These are phyloP conservation scores for Helminthosporium solani DNA, from an alignment of 2,329 filamentous ascomycete species.

Conservation along the genomic window DNA sequence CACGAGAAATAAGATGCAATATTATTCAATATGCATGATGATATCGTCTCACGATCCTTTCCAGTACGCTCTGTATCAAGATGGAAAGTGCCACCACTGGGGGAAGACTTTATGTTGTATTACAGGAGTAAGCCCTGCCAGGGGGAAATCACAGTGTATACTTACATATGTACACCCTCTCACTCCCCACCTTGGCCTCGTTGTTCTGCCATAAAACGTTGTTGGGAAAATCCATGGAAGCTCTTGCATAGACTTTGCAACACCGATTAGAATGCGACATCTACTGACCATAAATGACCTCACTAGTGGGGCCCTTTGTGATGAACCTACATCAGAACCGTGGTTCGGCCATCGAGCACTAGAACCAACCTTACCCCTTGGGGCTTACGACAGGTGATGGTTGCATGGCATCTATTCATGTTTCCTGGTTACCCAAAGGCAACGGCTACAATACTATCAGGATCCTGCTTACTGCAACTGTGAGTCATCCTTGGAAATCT, in stretches of 20 bases:
- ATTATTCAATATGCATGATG: too few relatives aligned
- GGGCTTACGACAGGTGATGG: conserved; percentile 11
- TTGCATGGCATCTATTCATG: conserved; percentile 10
- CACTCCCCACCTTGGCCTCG: too few relatives aligned
- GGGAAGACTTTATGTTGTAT: too few relatives aligned
- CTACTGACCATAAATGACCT: conserved; percentile 9
- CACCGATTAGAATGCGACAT: conserved; percentile 14
- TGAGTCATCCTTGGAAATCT: background rate
- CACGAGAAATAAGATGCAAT: too few relatives aligned
- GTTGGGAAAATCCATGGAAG: conserved; percentile 6
- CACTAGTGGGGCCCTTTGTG: conserved; percentile 3
- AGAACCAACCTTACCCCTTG: conserved; percentile 1
- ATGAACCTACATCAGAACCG: conserved; percentile 1
- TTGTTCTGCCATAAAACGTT: conserved; percentile 1
- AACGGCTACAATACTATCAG: background rate
- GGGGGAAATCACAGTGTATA: background rate
- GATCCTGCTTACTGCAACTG: background rate
- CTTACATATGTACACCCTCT: conserved; percentile 1
- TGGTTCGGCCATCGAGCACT: background rate
- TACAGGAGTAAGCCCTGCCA: background rate
- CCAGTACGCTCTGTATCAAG: too few relatives aligned
- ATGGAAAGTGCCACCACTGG: too few relatives aligned
- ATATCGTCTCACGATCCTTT: too few relatives aligned
- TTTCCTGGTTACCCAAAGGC: conserved; percentile 12
- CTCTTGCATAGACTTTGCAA: conserved; percentile 4